A percentile compares a stretch with the other conserved stretches of the same genome.
Evolutionary conservation across 2,329 filamentous ascomycete genomes (phyloP).

Genomic region (Incumbomyces delicatus): DNA sequence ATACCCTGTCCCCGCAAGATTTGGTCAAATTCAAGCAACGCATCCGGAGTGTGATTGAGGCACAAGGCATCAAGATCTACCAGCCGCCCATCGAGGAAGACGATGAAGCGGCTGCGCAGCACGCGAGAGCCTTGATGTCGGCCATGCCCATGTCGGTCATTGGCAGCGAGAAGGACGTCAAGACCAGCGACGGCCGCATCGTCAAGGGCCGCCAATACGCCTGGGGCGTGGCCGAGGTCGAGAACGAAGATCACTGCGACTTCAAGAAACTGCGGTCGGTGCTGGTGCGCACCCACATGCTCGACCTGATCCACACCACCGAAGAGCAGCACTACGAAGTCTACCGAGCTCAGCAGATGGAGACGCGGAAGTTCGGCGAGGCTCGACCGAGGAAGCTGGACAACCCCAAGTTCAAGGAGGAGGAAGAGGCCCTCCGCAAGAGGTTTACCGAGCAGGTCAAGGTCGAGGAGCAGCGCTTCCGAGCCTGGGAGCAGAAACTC

Average conservation of each 20-base stretch:
- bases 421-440: constrained; percentile 96
- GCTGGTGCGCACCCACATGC: constrained; percentile 97
- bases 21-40: constrained; percentile 90
- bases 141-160: constrained; percentile 99
- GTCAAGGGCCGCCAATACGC: constrained; percentile 99
- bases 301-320: constrained; percentile 98
- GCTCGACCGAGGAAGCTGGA: constrained; percentile 93
- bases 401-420: constrained; percentile 99
- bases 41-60: constrained; percentile 89
- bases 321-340: constrained; percentile 99
- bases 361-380: constrained; percentile 98
- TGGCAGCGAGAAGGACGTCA: constrained; percentile 97
- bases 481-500: constrained; percentile 99
- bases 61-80: constrained; percentile 99
- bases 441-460: constrained; percentile 99
- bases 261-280: constrained; percentile 99
- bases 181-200: constrained; percentile 88
- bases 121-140: constrained; percentile 86
- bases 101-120: constrained; percentile 88
- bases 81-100: constrained; percentile 96
- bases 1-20: constrained; percentile 88
- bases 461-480: constrained; percentile 98
- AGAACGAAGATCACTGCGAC: constrained; percentile 99
- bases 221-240: constrained; percentile 98
- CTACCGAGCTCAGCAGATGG: constrained; percentile 98